Evolutionary conservation across 2,329 filamentous ascomycete species (phyloP), one percentile per base, ranked within the genome.

Genomic region (Botrytis hyacinthi): DNA sequence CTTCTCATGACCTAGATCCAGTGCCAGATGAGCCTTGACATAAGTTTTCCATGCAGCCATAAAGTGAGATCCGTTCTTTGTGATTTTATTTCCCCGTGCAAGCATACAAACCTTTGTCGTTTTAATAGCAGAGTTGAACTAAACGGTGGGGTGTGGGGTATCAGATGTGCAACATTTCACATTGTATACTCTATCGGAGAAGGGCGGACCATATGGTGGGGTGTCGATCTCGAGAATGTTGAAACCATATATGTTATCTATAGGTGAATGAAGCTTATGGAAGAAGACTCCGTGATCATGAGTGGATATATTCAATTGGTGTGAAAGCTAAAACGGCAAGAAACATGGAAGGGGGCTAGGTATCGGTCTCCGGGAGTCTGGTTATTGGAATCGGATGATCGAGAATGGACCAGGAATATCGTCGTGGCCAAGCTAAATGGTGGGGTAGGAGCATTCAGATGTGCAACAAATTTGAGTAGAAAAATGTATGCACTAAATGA

Each of bases 11-110:
- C 77, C 76, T 12, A 85, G 80, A 12, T 76, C 76, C 10, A 85
- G 77, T 12, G 83, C 83, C 62, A 85, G 77, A 77, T 85, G 83
- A 7, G 78, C 77, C 54, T 80, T 77, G 16, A 84, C 76, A 74
- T 85, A 85, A 40, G 68, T 70, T 4, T 79, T 75, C 8, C 86
- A 75, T 7, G 84, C 83, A 35, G 80, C 73, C 35, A 82, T 83
- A 75, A 85, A 84, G 8, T 83, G 80, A 62, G 74, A 75, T 18
- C 46, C 44, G 22, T 73, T 51, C 48, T 70, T 74, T 18, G 44
- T 70, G 65, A 79, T 42, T n/a, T n/a, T 78, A 42, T 75, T 76
- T 16, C 77, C 79, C 44, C 73, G 73, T 3, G 72, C 72, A 26
- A 81, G 44, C 67, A 80, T 77, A 51, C 78, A 73, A 46, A 18